Evolutionary conservation across 495 filamentous ascomycete genomes (phyloP), one percentile per base, ranked within the genome.

Genomic region (Bombardia bombarda): DNA sequence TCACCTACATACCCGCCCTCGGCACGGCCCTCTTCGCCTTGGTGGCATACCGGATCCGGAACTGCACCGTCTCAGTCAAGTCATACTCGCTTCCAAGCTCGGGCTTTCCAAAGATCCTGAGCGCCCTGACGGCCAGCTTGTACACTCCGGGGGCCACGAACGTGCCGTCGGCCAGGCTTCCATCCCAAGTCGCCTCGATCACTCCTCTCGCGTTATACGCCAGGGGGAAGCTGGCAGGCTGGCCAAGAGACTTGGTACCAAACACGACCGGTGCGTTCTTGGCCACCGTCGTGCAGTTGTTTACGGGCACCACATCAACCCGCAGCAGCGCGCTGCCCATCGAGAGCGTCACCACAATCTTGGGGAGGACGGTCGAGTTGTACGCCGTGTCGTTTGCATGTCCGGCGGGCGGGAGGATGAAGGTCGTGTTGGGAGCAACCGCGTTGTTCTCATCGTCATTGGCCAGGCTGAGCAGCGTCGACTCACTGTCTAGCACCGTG

Each of bases 321-420:
- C 63, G 70, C 8, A 75, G 45, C 20, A 60, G 58, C 3, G 64
- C 56, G 7, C 63, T 64, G 32, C 73, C 73, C 41, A 74, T 69
- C 39, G 63, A 50, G 17, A 74, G 61, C 3, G 32, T 40, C 17
- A 56, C 37, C 7, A 53, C 53, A 0, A 65, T 44, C 42, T 52
- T 52, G 33, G 61, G 55, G 9, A 55, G 33, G 16, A 54, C 54
- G 10, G 44, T 49, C 23, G 33, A 38, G 39, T 47, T 44, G 47
- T 62, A 62, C 2, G 56, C 42, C 4, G 68, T 61, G 32, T 65
- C 55, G 42, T 59, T 55, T 28, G 49, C 49, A 12, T 52, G 42
- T 36, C 67, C 61, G 0, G 55, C 36, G n/a, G 51, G 57, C 0
- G 68, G 62, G 4, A 75, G 47, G 4, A 55, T 57, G 37, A 75